A percentile compares a stretch with the other conserved stretches of the same genome.
These are phyloP conservation scores for Gossypium trilobum DNA, from an alignment of 441 rosid genomes.

Conservation along the genomic window DNA sequence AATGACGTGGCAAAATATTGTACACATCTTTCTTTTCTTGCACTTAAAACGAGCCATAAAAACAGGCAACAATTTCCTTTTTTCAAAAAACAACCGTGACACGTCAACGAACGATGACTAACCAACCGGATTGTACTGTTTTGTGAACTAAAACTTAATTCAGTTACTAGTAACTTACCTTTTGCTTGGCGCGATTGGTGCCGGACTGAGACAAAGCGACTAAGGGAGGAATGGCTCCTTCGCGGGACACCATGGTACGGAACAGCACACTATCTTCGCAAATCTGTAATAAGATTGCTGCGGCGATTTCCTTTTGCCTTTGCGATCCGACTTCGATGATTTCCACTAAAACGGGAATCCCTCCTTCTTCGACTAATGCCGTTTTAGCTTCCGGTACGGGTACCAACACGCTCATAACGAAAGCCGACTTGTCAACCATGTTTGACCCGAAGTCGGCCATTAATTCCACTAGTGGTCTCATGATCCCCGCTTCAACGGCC, in stretches of 20 bases:
- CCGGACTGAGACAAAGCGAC: constrained; percentile 74
- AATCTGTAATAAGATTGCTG: constrained; percentile 43
- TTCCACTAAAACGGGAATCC: constrained; percentile 90
- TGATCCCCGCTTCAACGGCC: constrained; percentile 64
- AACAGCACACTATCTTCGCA: constrained; percentile 57
- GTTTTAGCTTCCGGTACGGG: constrained; percentile 54
- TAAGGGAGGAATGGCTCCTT: constrained; percentile 87
- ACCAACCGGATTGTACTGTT: constrained; percentile 5
- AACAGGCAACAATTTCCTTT: not conserved
- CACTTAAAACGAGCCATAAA: constrained; percentile 5
- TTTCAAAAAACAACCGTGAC: constrained; percentile 6
- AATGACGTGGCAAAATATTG: constrained; percentile 36
- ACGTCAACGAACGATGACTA: constrained; percentile 18
- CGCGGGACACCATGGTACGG: constrained; percentile 71
- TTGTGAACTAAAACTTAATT: not conserved
- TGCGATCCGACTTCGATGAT: constrained; percentile 72
- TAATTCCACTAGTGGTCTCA: constrained; percentile 72
- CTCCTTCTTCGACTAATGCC: constrained; percentile 73
- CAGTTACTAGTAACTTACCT: constrained; percentile 29
- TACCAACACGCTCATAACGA: constrained; percentile 48
- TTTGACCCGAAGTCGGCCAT: constrained; percentile 90
- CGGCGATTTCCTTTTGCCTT: constrained; percentile 80
- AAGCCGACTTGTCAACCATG: constrained; percentile 92
- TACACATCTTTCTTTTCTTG: not conserved
- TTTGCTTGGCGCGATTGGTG: constrained; percentile 75